phyloP scores from a whole-genome alignment of 2,329 filamentous ascomycete species.

The Alternaria alternata region DNA sequence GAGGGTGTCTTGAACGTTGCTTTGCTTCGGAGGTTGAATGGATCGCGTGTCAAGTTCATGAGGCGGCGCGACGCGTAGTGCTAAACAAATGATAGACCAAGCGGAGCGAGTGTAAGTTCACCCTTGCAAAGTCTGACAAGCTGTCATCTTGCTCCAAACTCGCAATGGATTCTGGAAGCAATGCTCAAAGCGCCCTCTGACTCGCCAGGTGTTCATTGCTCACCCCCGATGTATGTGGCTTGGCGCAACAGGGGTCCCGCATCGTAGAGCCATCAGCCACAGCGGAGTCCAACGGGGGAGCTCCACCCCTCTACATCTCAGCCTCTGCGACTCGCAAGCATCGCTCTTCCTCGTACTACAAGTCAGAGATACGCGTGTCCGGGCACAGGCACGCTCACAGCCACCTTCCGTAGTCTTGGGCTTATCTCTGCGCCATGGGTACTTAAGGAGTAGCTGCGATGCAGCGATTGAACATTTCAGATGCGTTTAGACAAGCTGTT shows the following conservation, averaged over 20 bases:
- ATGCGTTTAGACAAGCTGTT: constrained; percentile 1
- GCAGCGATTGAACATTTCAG: not conserved
- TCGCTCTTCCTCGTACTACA: not conserved
- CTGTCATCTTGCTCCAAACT: constrained; percentile 12
- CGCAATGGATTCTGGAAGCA: constrained; percentile 2
- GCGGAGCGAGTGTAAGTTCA: constrained; percentile 13
- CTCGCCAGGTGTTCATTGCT: constrained; percentile 39
- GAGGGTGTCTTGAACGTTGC: constrained; percentile 38
- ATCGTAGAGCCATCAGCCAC: constrained; percentile 12
- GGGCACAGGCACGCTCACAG: constrained; percentile 5
- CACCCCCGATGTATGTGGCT: constrained; percentile 19
- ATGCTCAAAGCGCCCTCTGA: constrained; percentile 11
- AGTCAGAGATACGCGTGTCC: not conserved
- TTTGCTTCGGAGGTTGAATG: constrained; percentile 55
- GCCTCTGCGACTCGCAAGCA: constrained; percentile 17
- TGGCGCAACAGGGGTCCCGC: constrained; percentile 28
- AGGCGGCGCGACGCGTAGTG: constrained; percentile 18
- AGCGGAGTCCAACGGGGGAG: constrained; percentile 26
- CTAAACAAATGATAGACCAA: not conserved
- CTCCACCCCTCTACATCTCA: constrained; percentile 15
- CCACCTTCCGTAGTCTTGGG: constrained; percentile 2
- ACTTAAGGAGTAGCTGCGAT: constrained; percentile 3
- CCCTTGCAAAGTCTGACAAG: constrained; percentile 3
- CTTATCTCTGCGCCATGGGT: not conserved
- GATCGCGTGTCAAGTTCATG: constrained; percentile 57